Conservation (phyloP, 2,329 filamentous ascomycete genomes). For the Dothiorella sarmentorum region DNA sequence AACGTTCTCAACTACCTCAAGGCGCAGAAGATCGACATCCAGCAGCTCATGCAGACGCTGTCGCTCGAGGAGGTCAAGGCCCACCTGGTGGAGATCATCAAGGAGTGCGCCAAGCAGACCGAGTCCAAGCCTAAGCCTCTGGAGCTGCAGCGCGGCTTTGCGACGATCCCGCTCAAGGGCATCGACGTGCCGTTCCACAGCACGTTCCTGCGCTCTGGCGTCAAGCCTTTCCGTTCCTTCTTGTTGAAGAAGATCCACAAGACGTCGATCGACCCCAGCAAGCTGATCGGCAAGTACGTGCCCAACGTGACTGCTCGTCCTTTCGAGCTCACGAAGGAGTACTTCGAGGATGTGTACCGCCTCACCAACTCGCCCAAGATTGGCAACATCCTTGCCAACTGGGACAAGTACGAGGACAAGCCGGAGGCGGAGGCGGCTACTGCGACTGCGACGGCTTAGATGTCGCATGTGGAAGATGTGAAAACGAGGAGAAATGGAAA, state of each 20-base stretch:
- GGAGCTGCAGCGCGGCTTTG: slow-evolving; percentile 89
- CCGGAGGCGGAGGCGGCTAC: slow-evolving; percentile 23
- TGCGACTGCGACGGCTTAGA: slow-evolving; percentile 11
- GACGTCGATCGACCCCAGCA: slow-evolving; percentile 95
- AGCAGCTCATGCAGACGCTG: slow-evolving; percentile 81
- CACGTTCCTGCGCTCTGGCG: slow-evolving; percentile 93
- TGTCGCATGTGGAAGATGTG: not conserved
- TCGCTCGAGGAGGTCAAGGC: slow-evolving; percentile 87
- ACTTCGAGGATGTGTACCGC: slow-evolving; percentile 97
- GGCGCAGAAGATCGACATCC: slow-evolving; percentile 94
- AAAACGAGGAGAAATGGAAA: slow-evolving; percentile 9
- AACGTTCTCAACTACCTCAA: slow-evolving; percentile 94
- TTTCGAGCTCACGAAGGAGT: slow-evolving; percentile 95
- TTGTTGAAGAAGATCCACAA: slow-evolving; percentile 99
- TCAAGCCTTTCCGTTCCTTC: slow-evolving; percentile 98
- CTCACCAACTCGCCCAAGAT: slow-evolving; percentile 81
- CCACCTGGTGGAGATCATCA: slow-evolving; percentile 87
- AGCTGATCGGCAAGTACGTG: slow-evolving; percentile 97
- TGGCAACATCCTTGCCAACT: slow-evolving; percentile 76
- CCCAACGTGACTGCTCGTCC: slow-evolving; percentile 96
- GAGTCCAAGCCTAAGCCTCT: slow-evolving; percentile 83
- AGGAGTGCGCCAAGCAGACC: slow-evolving; percentile 80
- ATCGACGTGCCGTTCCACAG: slow-evolving; percentile 99
- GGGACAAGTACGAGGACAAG: slow-evolving; percentile 51
- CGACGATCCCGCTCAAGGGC: slow-evolving; percentile 92